Conservation (phyloP, 1,139 yeast genomes). For the Diutina neorugosa region DNA sequence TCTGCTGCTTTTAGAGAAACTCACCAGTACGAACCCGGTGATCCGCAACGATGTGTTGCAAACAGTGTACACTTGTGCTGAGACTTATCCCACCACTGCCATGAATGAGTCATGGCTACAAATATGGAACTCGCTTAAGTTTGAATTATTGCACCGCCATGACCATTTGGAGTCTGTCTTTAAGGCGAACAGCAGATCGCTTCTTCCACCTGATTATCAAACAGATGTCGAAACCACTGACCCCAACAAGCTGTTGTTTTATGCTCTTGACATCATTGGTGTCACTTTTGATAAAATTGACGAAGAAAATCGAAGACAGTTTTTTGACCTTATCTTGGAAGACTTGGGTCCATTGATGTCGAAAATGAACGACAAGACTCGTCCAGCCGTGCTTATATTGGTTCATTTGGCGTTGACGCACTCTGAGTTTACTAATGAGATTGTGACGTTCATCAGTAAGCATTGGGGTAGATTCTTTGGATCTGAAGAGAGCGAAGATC, state of each 20-base stretch:
- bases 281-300: background rate
- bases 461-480: constrained; percentile 1
- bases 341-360: constrained; percentile 2
- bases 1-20: constrained; percentile 70
- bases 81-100: constrained; percentile 34
- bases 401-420: background rate
- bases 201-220: constrained; percentile 7
- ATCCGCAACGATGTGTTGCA: constrained; percentile 69
- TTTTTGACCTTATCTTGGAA: background rate
- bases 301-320: background rate
- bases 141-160: constrained; percentile 63
- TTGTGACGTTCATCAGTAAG: background rate
- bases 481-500: background rate
- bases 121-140: constrained; percentile 82
- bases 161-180: constrained; percentile 28
- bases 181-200: constrained; percentile 11
- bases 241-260: constrained; percentile 27
- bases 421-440: background rate
- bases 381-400: background rate
- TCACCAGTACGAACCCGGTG: constrained; percentile 67
- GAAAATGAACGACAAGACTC: background rate
- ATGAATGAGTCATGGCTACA: constrained; percentile 54
- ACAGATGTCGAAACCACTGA: constrained; percentile 23
- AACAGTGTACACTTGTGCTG: constrained; percentile 48
- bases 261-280: constrained; percentile 17